Evolutionary conservation across 2,329 filamentous ascomycete species (phyloP), one percentile per base, ranked within the genome.

Genomic region (Raffaelea deltoideospora): DNA sequence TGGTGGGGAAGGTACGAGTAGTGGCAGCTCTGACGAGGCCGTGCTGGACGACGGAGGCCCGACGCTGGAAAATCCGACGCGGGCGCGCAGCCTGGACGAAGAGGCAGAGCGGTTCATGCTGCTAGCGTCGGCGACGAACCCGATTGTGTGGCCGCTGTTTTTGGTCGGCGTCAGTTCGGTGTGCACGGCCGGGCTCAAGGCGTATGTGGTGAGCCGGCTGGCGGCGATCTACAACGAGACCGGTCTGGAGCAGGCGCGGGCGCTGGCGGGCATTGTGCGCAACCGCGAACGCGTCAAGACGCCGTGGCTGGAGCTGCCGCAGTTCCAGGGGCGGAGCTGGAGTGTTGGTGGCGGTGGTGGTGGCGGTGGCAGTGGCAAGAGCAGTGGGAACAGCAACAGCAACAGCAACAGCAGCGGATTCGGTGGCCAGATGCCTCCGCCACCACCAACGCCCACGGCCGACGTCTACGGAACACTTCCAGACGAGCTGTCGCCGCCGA

Each of bases 131-230:
- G 58, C 62, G 1, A 63, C 63, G 19, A 63, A 65, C 42, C 60
- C 61, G 14, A 56, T 66, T 9, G 58, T 69, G 28, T 67, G 63
- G 64, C 65, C 65, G 5, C 53, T 69, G 4, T 69, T 65, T 38
- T 57, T 61, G 10, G 56, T 64, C 8, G 65, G 64, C 37, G 58
- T 64, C 48, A 65, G 63, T 17, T 61, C 62, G 1, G 59, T 56
- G 3, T 66, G 63, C 40, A 55, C 56, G 1, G 43, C 48, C 3
- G 51, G 57, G 33, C 58, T 59, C 44, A 59, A 58, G 33, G 48
- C 53, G 3, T 69, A 66, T 32, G 58, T 63, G 2, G 49, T 67
- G 13, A 56, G 58, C 15, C 53, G 64, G n/a, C 50, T 69, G 28
- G 48, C 55, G 31, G 58, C 58, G 10, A 57, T 69, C 19, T 58